These are phyloP conservation scores for Tricholoma furcatifolium DNA, from an alignment of 768 basidiomycete species.

Conservation along the genomic window DNA sequence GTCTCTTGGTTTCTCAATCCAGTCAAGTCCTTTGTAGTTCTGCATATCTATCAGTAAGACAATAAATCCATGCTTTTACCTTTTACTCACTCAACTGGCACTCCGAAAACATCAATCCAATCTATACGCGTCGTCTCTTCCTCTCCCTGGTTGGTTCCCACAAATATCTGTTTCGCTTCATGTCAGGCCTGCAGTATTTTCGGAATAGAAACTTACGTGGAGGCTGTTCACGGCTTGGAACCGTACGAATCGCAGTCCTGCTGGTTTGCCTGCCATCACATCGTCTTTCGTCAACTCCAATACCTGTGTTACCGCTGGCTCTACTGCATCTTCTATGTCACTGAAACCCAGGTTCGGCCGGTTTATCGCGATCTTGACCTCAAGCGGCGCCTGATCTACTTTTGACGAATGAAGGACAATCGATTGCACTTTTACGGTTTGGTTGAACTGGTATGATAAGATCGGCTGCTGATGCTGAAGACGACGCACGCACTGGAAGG, in stretches of 20 bases:
- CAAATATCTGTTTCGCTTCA: slow-evolving; percentile 52
- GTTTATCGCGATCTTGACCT: slow-evolving; percentile 64
- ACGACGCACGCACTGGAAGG: slow-evolving; percentile 49
- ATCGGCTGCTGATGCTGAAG: slow-evolving; percentile 1
- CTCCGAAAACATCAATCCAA: slow-evolving; percentile 62
- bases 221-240: slow-evolving; percentile 69
- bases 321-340: slow-evolving; percentile 55
- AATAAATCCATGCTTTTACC: neutral
- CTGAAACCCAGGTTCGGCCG: slow-evolving; percentile 60
- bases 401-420: slow-evolving; percentile 47
- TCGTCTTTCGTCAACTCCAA: slow-evolving; percentile 51
- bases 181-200: neutral
- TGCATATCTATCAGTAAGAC: slow-evolving; percentile 8
- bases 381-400: slow-evolving; percentile 50
- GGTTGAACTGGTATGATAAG: slow-evolving; percentile 57
- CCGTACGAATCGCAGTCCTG: slow-evolving; percentile 61
- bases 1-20: slow-evolving; percentile 27
- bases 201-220: slow-evolving; percentile 44
- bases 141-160: slow-evolving; percentile 62
- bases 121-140: slow-evolving; percentile 69
- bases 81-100: slow-evolving; percentile 51
- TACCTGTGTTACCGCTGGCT: slow-evolving; percentile 54
- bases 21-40: slow-evolving; percentile 34
- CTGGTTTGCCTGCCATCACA: slow-evolving; percentile 42
- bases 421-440: slow-evolving; percentile 61